phyloP scores from a whole-genome alignment of 305 asterid genomes.

The Plantago coronopus region DNA sequence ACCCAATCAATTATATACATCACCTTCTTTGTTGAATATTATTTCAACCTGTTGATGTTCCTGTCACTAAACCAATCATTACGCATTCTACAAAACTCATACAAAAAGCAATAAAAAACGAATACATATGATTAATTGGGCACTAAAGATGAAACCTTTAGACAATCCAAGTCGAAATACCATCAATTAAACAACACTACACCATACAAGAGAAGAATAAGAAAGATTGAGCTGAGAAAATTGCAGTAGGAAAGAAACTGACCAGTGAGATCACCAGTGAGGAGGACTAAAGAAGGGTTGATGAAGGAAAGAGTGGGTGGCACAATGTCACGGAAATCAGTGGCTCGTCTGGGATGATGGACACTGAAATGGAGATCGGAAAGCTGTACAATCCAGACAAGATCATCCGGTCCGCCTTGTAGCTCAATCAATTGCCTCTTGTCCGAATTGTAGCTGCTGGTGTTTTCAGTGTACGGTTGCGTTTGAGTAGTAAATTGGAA shows the following conservation, averaged over 20 bases:
- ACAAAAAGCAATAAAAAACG: no score
- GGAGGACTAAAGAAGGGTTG: slow-evolving; percentile 78
- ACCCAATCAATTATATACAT: no score
- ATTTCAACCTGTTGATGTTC: no score
- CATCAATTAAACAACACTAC: neutral
- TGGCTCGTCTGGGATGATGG: slow-evolving; percentile 80
- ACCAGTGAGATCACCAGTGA: slow-evolving; percentile 99
- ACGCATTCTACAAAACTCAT: no score
- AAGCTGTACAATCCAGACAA: slow-evolving; percentile 92
- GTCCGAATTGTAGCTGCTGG: slow-evolving; percentile 12
- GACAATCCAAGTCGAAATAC: no score
- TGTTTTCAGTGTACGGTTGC: neutral
- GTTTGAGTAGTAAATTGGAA: no score
- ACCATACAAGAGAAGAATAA: neutral
- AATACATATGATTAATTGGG: no score
- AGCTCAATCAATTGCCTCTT: slow-evolving; percentile 37
- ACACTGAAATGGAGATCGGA: slow-evolving; percentile 98
- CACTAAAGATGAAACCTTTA: no score
- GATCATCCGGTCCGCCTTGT: slow-evolving; percentile 64
- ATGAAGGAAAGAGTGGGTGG: slow-evolving; percentile 74
- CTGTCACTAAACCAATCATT: no score
- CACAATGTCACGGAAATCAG: slow-evolving; percentile 45
- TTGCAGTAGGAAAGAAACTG: slow-evolving; percentile 1
- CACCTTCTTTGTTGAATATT: no score
- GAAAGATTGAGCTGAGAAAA: neutral